These are phyloP conservation scores for Tetrapyrgos nigripes DNA, from an alignment of 1,284 basidiomycete species.

Conservation along the genomic window DNA sequence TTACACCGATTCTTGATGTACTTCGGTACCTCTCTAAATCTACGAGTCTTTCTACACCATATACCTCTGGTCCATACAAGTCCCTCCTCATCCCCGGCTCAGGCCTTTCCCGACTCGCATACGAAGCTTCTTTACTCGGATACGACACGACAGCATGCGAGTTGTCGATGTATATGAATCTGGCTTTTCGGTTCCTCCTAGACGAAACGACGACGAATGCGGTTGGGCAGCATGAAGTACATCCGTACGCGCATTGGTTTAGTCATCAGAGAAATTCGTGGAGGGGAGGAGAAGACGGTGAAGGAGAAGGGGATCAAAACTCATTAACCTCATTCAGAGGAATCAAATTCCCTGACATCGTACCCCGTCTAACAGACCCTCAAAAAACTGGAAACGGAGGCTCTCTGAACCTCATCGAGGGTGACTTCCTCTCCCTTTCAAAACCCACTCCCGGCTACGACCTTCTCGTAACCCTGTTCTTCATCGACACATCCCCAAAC, in stretches of 20 bases:
- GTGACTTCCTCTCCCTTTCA: slow-evolving; percentile 57
- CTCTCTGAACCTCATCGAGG: slow-evolving; percentile 49
- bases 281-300: background rate
- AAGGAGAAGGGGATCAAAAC: no score
- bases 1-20: slow-evolving; percentile 59
- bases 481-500: slow-evolving; percentile 73
- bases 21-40: slow-evolving; percentile 29
- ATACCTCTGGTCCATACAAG: slow-evolving; percentile 31
- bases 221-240: slow-evolving; percentile 53
- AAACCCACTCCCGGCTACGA: slow-evolving; percentile 48
- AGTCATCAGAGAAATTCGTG: slow-evolving; percentile 65
- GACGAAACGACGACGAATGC: slow-evolving; percentile 48
- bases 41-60: slow-evolving; percentile 22
- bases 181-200: slow-evolving; percentile 62
- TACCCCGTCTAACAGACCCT: slow-evolving; percentile 52
- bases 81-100: slow-evolving; percentile 67
- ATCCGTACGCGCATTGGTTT: slow-evolving; percentile 71
- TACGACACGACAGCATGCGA: slow-evolving; percentile 65
- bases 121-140: slow-evolving; percentile 67
- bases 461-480: slow-evolving; percentile 69
- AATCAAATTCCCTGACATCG: slow-evolving; percentile 62
- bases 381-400: slow-evolving; percentile 9
- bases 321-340: slow-evolving; percentile 57
- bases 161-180: slow-evolving; percentile 68
- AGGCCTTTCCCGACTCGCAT: slow-evolving; percentile 67